Conservation (phyloP, 2,329 filamentous ascomycete species). For the Endoconidiophora laricicola region DNA sequence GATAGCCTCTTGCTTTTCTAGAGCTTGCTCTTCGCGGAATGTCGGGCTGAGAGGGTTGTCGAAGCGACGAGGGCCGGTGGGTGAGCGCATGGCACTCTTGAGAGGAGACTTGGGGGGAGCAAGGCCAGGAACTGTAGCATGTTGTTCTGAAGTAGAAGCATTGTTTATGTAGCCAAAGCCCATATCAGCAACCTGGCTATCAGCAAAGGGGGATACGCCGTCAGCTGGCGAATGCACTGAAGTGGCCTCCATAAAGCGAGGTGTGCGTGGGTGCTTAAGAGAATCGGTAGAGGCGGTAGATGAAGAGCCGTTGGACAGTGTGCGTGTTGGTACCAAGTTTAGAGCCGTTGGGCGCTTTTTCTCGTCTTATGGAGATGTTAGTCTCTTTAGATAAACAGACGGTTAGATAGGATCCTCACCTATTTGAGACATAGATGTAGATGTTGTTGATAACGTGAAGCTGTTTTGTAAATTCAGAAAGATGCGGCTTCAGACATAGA, state of each 20-base stretch:
- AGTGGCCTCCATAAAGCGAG: slow-evolving; percentile 68
- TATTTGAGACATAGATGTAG: slow-evolving; percentile 23
- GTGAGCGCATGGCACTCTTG: slow-evolving; percentile 79
- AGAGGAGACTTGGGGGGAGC: slow-evolving; percentile 62
- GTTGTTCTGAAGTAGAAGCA: slow-evolving; percentile 28
- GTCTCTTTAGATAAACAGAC: slow-evolving; percentile 2
- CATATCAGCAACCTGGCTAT: slow-evolving; percentile 59
- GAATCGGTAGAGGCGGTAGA: slow-evolving; percentile 35
- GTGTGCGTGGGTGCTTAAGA: slow-evolving; percentile 52
- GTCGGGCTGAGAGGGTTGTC: slow-evolving; percentile 77
- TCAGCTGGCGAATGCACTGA: slow-evolving; percentile 64
- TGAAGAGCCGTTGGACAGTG: slow-evolving; percentile 32
- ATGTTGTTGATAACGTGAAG: neutral
- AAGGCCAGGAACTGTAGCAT: slow-evolving; percentile 1
- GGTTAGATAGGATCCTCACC: slow-evolving; percentile 18
- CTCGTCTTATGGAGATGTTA: slow-evolving; percentile 26
- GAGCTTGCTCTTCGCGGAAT: slow-evolving; percentile 68
- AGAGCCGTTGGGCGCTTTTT: slow-evolving; percentile 40
- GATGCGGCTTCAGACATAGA: no score
- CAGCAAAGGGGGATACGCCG: slow-evolving; percentile 38
- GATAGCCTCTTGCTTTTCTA: slow-evolving; percentile 67
- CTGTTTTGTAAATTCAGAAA: neutral
- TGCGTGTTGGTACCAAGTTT: slow-evolving; percentile 33
- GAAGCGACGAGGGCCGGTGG: slow-evolving; percentile 59
- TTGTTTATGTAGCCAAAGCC: slow-evolving; percentile 78